Evolutionary conservation across 1,284 basidiomycete species (phyloP).

Genomic region (Laetiporus sulphureus): DNA sequence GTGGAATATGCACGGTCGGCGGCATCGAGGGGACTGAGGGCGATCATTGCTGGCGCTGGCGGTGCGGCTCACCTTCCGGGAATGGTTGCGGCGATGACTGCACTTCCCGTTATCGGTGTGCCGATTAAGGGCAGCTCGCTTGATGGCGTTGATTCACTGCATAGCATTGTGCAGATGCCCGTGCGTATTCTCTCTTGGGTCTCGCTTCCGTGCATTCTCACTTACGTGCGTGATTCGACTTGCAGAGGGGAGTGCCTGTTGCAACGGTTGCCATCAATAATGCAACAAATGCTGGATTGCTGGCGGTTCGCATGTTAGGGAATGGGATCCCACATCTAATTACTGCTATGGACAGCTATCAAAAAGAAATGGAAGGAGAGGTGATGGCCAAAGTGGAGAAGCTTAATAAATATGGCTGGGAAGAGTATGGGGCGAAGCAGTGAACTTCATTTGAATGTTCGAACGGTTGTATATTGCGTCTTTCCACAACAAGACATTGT

Average conservation of each 20-base stretch:
- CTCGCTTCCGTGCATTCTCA: background rate
- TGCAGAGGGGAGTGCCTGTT: constrained; percentile 89
- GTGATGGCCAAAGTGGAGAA: constrained; percentile 81
- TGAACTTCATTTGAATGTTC: no score
- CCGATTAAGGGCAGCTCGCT: constrained; percentile 93
- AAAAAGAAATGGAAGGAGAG: constrained; percentile 72
- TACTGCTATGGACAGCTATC: constrained; percentile 70
- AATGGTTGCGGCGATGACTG: constrained; percentile 95
- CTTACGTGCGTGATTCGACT: constrained; percentile 6
- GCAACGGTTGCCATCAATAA: constrained; percentile 98
- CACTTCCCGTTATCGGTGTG: constrained; percentile 92
- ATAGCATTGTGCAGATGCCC: constrained; percentile 99
- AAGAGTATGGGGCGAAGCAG: constrained; percentile 46
- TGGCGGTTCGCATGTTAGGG: constrained; percentile 87
- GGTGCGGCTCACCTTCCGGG: constrained; percentile 97
- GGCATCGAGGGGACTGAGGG: constrained; percentile 65
- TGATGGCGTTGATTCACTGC: constrained; percentile 93
- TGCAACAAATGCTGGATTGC: constrained; percentile 87
- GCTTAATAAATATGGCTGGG: constrained; percentile 82
- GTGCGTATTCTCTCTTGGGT: constrained; percentile 40
- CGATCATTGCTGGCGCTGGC: constrained; percentile 93
- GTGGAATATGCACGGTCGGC: constrained; percentile 81
- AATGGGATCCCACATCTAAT: constrained; percentile 67
- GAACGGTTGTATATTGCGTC: no score
- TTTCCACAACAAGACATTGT: no score